These are phyloP conservation scores for Lagerstroemia speciosa DNA, from an alignment of 345 rosid genomes.

Conservation along the genomic window DNA sequence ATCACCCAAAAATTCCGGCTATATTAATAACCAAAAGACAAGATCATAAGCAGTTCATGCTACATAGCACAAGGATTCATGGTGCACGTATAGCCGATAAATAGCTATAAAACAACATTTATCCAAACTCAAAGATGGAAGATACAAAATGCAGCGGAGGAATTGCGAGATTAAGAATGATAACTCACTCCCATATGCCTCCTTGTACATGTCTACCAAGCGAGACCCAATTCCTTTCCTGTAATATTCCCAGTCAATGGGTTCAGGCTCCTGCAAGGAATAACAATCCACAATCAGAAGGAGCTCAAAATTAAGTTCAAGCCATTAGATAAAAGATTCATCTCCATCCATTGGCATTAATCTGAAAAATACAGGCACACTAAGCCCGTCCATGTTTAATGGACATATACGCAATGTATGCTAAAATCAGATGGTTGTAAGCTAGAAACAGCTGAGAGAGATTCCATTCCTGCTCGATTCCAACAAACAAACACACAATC, in stretches of 20 bases:
- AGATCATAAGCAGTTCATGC: not conserved
- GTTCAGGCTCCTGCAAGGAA: slow-evolving; percentile 81
- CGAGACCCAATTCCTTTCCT: slow-evolving; percentile 87
- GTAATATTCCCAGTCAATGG: slow-evolving; percentile 86
- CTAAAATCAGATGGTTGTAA: not conserved
- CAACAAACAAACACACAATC: not conserved
- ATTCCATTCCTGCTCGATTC: not conserved
- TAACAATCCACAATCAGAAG: not conserved
- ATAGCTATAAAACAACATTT: not conserved
- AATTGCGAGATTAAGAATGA: not conserved
- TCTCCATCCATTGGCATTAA: not conserved
- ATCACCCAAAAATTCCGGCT: not conserved
- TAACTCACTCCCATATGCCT: slow-evolving; percentile 77
- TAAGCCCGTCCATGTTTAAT: not conserved
- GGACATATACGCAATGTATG: not conserved
- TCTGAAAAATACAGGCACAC: not conserved
- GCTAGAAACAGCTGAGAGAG: not conserved
- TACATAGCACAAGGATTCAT: not conserved
- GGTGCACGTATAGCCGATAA: not conserved
- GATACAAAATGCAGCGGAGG: not conserved
- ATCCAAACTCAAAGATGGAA: not conserved
- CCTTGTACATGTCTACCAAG: slow-evolving; percentile 91
- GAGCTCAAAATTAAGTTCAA: not conserved
- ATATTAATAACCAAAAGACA: not conserved
- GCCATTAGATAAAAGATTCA: not conserved